Conservation (phyloP, 2,329 filamentous ascomycete genomes). For the Sporothrix sp. region DNA sequence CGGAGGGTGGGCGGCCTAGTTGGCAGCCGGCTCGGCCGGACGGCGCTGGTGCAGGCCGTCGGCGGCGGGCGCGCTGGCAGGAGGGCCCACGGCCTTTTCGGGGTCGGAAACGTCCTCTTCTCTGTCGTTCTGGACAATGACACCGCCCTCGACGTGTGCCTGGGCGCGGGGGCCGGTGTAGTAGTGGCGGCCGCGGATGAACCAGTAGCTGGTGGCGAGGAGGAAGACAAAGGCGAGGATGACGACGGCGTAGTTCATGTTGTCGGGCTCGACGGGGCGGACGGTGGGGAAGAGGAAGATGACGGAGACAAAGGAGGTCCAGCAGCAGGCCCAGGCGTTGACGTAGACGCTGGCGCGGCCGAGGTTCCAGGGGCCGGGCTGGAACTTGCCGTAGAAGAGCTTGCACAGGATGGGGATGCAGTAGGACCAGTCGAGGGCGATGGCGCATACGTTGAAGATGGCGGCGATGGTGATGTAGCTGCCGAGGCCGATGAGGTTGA, state of each 20-base stretch:
- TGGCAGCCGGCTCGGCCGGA: background rate
- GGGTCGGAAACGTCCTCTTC: slow-evolving; percentile 2
- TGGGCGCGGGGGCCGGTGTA: slow-evolving; percentile 37
- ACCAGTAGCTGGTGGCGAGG: slow-evolving; percentile 37
- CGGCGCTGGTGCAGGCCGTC: slow-evolving; percentile 15
- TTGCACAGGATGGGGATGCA: slow-evolving; percentile 48
- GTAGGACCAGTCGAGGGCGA: slow-evolving; percentile 46
- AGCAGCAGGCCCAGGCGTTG: slow-evolving; percentile 40
- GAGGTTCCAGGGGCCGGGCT: slow-evolving; percentile 43
- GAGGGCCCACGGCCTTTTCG: slow-evolving; percentile 9
- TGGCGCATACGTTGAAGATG: slow-evolving; percentile 46
- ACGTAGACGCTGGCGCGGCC: slow-evolving; percentile 32
- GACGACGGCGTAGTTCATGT: slow-evolving; percentile 47
- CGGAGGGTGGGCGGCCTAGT: background rate
- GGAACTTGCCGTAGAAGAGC: slow-evolving; percentile 37
- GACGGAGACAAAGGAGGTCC: slow-evolving; percentile 43
- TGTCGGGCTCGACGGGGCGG: slow-evolving; percentile 35
- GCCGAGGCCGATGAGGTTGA: slow-evolving; percentile 50
- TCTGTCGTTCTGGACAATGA: slow-evolving; percentile 18
- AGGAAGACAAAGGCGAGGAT: slow-evolving; percentile 38
- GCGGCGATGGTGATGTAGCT: slow-evolving; percentile 43
- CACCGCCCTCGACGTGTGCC: slow-evolving; percentile 21
- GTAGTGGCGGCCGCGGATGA: slow-evolving; percentile 32
- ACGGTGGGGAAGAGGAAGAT: slow-evolving; percentile 45
- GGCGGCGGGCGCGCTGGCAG: background rate